Base-by-base conservation (phyloP, 768 basidiomycete genomes). In the Kockovaella imperatae region DNA sequence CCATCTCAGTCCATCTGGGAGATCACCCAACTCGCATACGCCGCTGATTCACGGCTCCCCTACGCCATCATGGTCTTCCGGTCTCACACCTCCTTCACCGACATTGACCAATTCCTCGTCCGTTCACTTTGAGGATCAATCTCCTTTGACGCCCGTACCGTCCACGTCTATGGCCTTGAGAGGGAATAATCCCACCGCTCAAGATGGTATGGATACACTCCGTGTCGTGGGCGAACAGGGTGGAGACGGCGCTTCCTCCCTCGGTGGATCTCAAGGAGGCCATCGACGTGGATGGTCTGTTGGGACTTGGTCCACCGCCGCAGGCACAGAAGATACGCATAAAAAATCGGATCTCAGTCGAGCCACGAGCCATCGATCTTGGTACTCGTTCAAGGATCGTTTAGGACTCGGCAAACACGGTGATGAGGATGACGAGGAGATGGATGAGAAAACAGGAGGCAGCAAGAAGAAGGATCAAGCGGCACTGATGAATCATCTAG, bases 121-220 rank as follows among this genome's bases (percentile, higher is more conserved):
- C 6, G 62, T 64, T 13, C 62, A 64, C 38, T 64, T 64, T 45
- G 55, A 56, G 2, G 62, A 64, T 29, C 50, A 38, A 24, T 51
- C 59, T 11, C 64, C 62, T 13, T 25, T 43, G 11, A 45, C 60
- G 1, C 58, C 62, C 30, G 17, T 32, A 2, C 48, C 34, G 7
- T 32, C 45, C 3, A 44, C 61, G 6, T 45, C 63, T 11, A 52
- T 70, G n/a, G 66, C 62, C 6, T 47, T 70, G 24, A 21, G 68
- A n/a, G 59, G 61, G n/a, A 70, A 70, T 41, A 20, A 68, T 42
- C 68, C 68, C 3, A 67, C 61, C 8, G 56, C 54, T 5, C 49
- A 56, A 7, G 49, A 52, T 21, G 65, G 65, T 3, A 52, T 31
- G 35, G 62, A 64, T 10, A 67, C 62, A 0, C 51, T 69, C 14